Conservation (phyloP, 768 basidiomycete species). For the Rhizopogon rudus region DNA sequence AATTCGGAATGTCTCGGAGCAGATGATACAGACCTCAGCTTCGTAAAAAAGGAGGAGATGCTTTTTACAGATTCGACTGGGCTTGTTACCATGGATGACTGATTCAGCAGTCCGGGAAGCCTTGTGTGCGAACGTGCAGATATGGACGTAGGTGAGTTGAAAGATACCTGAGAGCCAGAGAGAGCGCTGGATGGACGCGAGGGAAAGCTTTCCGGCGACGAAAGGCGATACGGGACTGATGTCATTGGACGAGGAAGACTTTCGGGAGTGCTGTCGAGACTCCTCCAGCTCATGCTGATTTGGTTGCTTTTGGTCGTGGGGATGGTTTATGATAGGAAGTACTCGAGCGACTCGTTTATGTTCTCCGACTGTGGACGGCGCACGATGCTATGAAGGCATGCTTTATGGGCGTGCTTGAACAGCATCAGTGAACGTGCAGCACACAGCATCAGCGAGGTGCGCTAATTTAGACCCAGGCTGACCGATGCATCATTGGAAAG, state of each 20-base stretch:
- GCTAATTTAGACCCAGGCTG: not conserved
- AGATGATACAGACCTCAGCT: not conserved
- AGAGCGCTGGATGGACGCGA: conserved; percentile 2
- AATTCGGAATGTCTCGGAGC: conserved; percentile 10
- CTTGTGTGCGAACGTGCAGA: not conserved
- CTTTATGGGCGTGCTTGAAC: not conserved
- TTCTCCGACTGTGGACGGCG: not conserved
- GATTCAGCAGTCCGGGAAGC: not conserved
- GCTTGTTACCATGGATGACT: not conserved
- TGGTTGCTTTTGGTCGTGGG: not conserved
- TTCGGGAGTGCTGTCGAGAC: conserved; percentile 3
- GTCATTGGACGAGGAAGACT: not conserved
- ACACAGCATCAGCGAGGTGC: not conserved
- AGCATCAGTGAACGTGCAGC: not conserved
- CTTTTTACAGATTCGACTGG: conserved; percentile 3
- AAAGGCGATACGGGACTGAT: not conserved
- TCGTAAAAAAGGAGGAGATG: conserved; percentile 4
- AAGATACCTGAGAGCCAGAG: conserved; percentile 2
- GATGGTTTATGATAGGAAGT: not conserved
- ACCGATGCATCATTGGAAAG: not conserved
- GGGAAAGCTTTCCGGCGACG: conserved; percentile 2
- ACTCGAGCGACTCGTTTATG: not conserved
- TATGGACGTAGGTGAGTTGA: not conserved
- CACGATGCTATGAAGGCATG: not conserved
- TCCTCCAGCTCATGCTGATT: conserved; percentile 2